Evolutionary conservation across 2,329 filamentous ascomycete species (phyloP).

Genomic region (Talaromyces atroroseus): DNA sequence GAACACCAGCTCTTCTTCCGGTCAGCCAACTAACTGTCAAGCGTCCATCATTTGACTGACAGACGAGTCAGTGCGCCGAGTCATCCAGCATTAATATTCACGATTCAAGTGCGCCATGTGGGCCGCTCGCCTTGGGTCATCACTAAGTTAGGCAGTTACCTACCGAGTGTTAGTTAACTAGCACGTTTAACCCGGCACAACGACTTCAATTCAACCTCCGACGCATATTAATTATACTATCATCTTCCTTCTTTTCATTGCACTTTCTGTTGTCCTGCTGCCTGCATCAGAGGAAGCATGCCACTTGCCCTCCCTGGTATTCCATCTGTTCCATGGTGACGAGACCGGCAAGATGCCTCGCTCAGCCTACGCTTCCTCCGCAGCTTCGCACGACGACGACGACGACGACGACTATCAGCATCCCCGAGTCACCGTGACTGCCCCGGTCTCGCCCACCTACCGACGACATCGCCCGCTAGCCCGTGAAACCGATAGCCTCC

Average conservation of each 20-base stretch:
- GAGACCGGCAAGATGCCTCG: conserved; percentile 12
- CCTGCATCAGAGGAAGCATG: background rate
- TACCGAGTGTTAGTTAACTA: no score
- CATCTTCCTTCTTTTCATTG: no score
- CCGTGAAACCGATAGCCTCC: conserved; percentile 20
- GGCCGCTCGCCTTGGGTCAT: background rate
- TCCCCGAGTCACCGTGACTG: conserved; percentile 18
- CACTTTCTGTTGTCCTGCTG: no score
- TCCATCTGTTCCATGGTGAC: background rate
- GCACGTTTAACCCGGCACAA: no score
- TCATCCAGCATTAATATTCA: no score
- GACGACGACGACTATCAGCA: conserved; percentile 7
- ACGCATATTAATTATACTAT: no score
- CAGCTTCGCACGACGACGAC: conserved; percentile 10
- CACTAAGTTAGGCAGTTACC: no score
- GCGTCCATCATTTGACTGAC: background rate
- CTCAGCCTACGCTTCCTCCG: conserved; percentile 4
- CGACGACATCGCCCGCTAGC: conserved; percentile 26
- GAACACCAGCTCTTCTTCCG: no score
- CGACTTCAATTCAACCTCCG: no score
- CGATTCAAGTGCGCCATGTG: no score
- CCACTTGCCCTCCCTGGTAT: background rate
- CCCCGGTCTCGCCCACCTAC: conserved; percentile 32
- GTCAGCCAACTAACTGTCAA: no score
- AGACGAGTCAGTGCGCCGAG: no score